Conservation (phyloP, 176 grass and related monocot genomes). For the Rhynchospora pubera region DNA sequence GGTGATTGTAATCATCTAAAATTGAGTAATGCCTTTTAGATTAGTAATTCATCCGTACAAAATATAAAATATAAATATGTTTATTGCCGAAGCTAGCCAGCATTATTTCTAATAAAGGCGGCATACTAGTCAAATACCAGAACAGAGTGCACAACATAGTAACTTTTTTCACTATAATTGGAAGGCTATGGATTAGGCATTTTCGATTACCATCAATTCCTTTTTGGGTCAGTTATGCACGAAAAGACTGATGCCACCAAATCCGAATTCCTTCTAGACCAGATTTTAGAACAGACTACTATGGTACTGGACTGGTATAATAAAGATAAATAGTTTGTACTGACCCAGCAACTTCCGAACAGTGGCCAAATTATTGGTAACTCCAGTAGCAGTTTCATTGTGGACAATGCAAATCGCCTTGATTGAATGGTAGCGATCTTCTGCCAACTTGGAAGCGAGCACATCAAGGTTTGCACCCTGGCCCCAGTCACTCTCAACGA, state of each 20-base stretch:
- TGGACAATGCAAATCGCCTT: conserved; percentile 97
- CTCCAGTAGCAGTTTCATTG: conserved; percentile 98
- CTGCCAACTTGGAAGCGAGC: conserved; percentile 47
- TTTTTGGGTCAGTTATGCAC: too few species aligned
- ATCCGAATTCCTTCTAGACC: too few species aligned
- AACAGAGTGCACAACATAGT: background rate
- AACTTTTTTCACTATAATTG: background rate
- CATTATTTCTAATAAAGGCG: background rate
- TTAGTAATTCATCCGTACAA: background rate
- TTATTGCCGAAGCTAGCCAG: background rate
- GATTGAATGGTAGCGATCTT: conserved; percentile 49
- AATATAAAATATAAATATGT: background rate
- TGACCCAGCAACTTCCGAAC: conserved; percentile 65
- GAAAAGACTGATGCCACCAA: too few species aligned
- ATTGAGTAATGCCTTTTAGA: background rate
- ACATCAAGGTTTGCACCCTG: conserved; percentile 57
- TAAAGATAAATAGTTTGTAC: background rate
- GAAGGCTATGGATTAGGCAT: background rate
- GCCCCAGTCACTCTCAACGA: conserved; percentile 86
- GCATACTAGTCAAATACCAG: background rate
- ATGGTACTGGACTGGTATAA: background rate
- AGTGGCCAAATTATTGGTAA: conserved; percentile 75
- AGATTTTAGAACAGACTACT: too few species aligned
- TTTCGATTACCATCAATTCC: background rate
- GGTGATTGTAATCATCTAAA: conserved; percentile 56